Percentiles rank a stretch among this genome's conserved stretches.
These are phyloP conservation scores for Sanghuangporus sanghuang DNA, from an alignment of 1,284 basidiomycete genomes.

Conservation along the genomic window DNA sequence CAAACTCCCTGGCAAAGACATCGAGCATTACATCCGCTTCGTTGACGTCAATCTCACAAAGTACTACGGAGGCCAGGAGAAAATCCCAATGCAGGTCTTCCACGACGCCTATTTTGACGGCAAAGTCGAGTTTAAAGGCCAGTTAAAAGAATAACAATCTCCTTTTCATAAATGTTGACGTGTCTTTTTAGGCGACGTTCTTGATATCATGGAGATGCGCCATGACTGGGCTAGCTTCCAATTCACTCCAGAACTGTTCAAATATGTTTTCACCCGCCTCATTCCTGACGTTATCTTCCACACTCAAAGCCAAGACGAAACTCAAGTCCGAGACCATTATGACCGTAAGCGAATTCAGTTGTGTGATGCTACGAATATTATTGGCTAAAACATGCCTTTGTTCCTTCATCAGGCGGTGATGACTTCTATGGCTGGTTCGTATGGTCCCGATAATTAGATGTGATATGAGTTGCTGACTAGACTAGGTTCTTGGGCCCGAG, in stretches of 20 bases:
- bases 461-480: not conserved
- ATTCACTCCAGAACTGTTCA: conserved; percentile 85
- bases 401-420: conserved; percentile 57
- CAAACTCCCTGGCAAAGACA: conserved; percentile 76
- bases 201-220: conserved; percentile 90
- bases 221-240: conserved; percentile 95
- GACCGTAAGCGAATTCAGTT: conserved; percentile 61
- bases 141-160: conserved; percentile 20
- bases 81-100: conserved; percentile 97
- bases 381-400: conserved; percentile 15
- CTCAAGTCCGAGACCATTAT: conserved; percentile 95
- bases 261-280: conserved; percentile 87
- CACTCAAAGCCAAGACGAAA: conserved; percentile 86
- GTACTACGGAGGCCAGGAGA: conserved; percentile 77
- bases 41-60: conserved; percentile 78
- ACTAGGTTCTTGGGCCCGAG: conserved; percentile 87
- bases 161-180: conserved; percentile 14
- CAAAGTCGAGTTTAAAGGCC: conserved; percentile 94
- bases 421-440: conserved; percentile 87
- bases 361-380: conserved; percentile 20
- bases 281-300: conserved; percentile 93
- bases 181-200: conserved; percentile 67
- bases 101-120: conserved; percentile 98
- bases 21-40: conserved; percentile 90
- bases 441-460: not conserved